Base-by-base conservation (phyloP, 176 grass and related monocot genomes). In the Phragmites australis region DNA sequence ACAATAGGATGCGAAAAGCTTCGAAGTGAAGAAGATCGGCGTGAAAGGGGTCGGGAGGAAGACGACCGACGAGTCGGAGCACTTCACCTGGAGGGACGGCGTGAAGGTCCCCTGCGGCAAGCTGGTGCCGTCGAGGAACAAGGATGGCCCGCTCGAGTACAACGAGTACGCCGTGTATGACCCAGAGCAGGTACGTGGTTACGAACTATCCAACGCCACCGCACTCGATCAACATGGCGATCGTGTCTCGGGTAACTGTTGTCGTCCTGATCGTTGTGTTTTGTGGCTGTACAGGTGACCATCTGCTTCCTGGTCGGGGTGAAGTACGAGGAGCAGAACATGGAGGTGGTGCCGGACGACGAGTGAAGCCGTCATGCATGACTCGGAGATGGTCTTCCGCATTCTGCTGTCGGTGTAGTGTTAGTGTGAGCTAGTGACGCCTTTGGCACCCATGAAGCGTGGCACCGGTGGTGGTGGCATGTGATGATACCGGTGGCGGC, bases 91-190 rank as follows among this genome's bases (percentile, higher is more conserved):
- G 95, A 93, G 83, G 70, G 90, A 86, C 39, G 92, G 62, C 34
- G 80, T 98, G 6, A 94, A 68, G 68, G 92, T 94, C 69, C 95
- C 95, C 21, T 94, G 90, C 31, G 95, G 95, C 51, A 85, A 78
- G 23, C 72, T 98, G 43, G 69, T 94, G 74, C 87, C 88, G 6
- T 98, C 95, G 1, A 71, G 70, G 53, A 88, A 90, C 32, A 68
- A 83, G 55, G 78, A 89, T 0, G 89, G 92, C 47, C 86, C 88
- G 14, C 78, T 97, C 2, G 95, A 97, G 53, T 94, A 94, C 59
- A 93, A 85, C n/a, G 87, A 94, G 63, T 97, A 89, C 12, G 88
- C 90, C 3, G 92, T 94, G 45, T 98, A 93, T 19, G 73, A 98
- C 49, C 92, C 92, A 0, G 94, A 93, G 44, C 90, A 94, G 87